Evolutionary conservation across 2,329 filamentous ascomycete species (phyloP).

Genomic region (Aspergillus neoniger): DNA sequence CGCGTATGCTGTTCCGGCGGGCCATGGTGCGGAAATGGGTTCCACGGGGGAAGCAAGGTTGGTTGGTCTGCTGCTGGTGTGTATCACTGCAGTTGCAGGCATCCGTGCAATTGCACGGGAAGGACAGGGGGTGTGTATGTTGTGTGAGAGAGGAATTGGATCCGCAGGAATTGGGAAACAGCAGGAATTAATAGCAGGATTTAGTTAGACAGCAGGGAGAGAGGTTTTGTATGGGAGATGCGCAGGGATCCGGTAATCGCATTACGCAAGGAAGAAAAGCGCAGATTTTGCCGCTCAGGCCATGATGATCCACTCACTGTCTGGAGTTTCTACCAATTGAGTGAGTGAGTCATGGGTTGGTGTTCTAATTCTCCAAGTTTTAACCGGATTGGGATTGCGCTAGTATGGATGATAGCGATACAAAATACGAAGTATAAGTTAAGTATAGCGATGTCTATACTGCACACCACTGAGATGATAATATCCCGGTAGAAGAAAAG

Average conservation of each 20-base stretch:
- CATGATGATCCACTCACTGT: background rate
- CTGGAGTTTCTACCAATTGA: background rate
- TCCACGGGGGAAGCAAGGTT: background rate
- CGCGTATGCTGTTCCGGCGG: constrained; percentile 29
- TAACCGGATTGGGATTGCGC: background rate
- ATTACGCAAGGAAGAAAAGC: background rate
- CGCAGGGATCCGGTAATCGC: background rate
- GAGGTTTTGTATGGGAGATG: background rate
- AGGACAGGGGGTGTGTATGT: background rate
- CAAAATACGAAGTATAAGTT: too few relatives aligned
- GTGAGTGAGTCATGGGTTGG: background rate
- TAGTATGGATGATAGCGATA: too few relatives aligned
- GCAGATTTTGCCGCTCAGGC: background rate
- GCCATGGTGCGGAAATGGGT: constrained; percentile 25
- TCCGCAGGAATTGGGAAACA: background rate
- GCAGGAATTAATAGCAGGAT: background rate
- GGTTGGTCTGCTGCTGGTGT: background rate
- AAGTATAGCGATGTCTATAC: too few relatives aligned
- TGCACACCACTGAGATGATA: too few relatives aligned
- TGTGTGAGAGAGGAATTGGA: background rate
- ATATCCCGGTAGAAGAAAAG: too few relatives aligned
- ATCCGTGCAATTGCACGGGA: background rate
- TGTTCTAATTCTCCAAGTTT: background rate
- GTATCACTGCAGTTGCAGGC: background rate
- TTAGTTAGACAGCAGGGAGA: background rate